These are phyloP conservation scores for Chlorella ohadii DNA, from an alignment of 139 green algal genomes.

Conservation along the genomic window DNA sequence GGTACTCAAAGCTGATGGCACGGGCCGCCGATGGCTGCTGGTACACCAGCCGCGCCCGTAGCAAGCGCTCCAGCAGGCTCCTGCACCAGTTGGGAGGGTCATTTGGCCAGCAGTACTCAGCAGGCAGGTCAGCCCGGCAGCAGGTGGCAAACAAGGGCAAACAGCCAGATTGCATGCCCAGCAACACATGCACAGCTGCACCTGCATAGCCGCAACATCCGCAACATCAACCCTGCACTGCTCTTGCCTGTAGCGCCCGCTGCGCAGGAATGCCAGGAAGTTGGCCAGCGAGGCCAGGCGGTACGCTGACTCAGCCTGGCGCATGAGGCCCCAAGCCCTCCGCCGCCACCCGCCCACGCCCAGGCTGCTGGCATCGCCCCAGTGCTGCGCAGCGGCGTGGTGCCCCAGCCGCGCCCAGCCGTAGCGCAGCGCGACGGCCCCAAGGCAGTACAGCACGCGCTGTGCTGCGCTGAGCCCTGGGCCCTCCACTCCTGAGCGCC, in stretches of 20 bases:
- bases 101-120: too few relatives aligned
- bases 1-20: constrained; percentile 91
- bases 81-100: constrained; percentile 38
- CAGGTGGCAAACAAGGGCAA: too few relatives aligned
- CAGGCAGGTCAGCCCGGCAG: too few relatives aligned
- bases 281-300: constrained; percentile 62
- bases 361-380: constrained; percentile 31
- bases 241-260: constrained; percentile 77
- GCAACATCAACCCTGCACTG: too few relatives aligned
- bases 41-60: constrained; percentile 83
- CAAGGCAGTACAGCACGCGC: constrained; percentile 55
- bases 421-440: constrained; percentile 72
- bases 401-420: constrained; percentile 58
- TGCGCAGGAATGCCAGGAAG: constrained; percentile 71
- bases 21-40: constrained; percentile 71
- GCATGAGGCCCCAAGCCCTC: constrained; percentile 43
- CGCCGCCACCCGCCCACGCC: constrained; percentile 19
- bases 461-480: constrained; percentile 64
- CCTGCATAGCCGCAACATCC: too few relatives aligned
- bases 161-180: not conserved
- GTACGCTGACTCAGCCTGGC: constrained; percentile 46
- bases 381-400: constrained; percentile 35
- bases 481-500: constrained; percentile 73
- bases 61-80: constrained; percentile 80
- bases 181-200: not conserved